Percentiles rank a stretch among this genome's conserved stretches.
Evolutionary conservation across 2,329 filamentous ascomycete genomes (phyloP).

Genomic region (Ceratocystiopsis sp.): DNA sequence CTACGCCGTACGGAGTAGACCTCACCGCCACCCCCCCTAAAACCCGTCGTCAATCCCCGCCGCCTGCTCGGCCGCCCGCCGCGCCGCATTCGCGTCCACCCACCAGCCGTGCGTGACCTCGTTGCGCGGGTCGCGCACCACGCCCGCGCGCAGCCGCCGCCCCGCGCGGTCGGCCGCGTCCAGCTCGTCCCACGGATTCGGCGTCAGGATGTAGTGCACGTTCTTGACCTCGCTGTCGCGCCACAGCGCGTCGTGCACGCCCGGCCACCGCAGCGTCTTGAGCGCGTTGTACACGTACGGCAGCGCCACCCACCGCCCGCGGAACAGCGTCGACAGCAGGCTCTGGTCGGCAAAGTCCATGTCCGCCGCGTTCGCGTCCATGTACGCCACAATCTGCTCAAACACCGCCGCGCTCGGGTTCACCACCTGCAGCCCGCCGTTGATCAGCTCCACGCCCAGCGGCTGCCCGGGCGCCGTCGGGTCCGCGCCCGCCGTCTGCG

Average conservation of each 20-base stretch:
- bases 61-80: conserved; percentile 8
- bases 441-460: conserved; percentile 33
- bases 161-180: conserved; percentile 19
- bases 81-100: conserved; percentile 28
- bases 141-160: conserved; percentile 16
- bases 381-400: conserved; percentile 30
- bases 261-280: conserved; percentile 34
- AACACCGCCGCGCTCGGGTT: conserved; percentile 32
- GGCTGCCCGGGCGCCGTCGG: conserved; percentile 22
- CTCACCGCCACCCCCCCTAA: neutral
- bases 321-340: conserved; percentile 37
- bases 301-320: conserved; percentile 37
- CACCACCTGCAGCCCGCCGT: conserved; percentile 40
- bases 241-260: conserved; percentile 40
- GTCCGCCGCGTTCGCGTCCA: conserved; percentile 26
- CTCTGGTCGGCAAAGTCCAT: conserved; percentile 45
- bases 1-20: too few species aligned
- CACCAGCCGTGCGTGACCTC: conserved; percentile 40
- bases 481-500: conserved; percentile 27
- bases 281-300: conserved; percentile 46
- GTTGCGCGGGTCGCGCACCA: conserved; percentile 16
- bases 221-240: conserved; percentile 40
- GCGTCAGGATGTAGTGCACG: conserved; percentile 39
- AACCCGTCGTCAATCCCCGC: conserved; percentile 8
- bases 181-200: conserved; percentile 44